phyloP scores from a whole-genome alignment of 176 grass and related monocot genomes.

The Carex parvula region DNA sequence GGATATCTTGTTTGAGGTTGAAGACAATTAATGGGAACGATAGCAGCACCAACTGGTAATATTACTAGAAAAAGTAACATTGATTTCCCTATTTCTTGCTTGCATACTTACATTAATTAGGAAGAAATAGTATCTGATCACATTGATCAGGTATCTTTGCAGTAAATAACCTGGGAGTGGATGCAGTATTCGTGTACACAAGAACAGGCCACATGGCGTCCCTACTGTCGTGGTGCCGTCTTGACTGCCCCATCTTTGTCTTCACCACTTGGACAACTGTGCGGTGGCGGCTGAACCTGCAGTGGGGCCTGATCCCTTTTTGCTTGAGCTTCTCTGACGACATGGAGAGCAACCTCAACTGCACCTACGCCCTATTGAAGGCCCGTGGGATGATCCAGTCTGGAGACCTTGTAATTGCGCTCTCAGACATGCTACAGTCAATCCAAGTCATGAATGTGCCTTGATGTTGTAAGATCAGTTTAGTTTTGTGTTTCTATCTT shows the following conservation, averaged over 20 bases:
- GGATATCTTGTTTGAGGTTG: constrained; percentile 53
- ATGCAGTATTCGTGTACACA: constrained; percentile 90
- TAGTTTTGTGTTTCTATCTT: background rate
- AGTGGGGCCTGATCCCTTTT: constrained; percentile 95
- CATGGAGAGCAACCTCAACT: constrained; percentile 97
- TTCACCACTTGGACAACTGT: constrained; percentile 56
- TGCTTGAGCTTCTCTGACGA: constrained; percentile 61
- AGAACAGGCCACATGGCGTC: constrained; percentile 82
- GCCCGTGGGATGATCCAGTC: constrained; percentile 90
- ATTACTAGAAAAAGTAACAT: background rate
- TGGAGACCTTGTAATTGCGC: constrained; percentile 77
- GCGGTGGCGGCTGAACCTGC: constrained; percentile 67
- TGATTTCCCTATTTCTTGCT: background rate
- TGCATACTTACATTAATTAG: too few relatives aligned
- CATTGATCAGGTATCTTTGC: constrained; percentile 5
- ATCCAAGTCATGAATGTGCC: constrained; percentile 99
- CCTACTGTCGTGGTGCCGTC: constrained; percentile 75
- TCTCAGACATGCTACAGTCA: constrained; percentile 91
- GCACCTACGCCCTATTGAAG: constrained; percentile 91
- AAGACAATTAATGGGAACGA: constrained; percentile 35
- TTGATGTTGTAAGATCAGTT: constrained; percentile 19
- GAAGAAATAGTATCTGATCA: too few relatives aligned
- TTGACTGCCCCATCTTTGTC: constrained; percentile 46
- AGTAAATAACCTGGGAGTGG: constrained; percentile 86
- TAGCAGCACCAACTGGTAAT: background rate